Evolutionary conservation across 352 stramenopile genomes (phyloP).

Genomic region (Phytophthora tentaculata): DNA sequence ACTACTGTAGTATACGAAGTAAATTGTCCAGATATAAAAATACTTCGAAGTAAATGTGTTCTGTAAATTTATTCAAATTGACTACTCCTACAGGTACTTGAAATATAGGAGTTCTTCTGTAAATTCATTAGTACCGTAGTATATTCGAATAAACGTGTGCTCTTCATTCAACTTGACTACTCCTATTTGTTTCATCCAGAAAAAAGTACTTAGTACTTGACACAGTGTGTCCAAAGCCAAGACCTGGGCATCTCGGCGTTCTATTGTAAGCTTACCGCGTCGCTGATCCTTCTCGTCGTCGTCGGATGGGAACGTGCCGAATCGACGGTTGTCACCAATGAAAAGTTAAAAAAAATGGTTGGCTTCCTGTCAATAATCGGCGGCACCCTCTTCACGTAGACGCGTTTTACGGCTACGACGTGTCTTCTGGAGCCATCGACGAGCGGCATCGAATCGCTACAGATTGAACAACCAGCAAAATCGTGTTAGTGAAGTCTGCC

Average conservation of each 20-base stretch:
- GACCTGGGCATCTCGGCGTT: conserved; percentile 42
- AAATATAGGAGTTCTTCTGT: too few species aligned
- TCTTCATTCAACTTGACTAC: too few species aligned
- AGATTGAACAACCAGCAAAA: background rate
- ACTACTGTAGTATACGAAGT: too few species aligned
- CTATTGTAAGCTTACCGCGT: conserved; percentile 39
- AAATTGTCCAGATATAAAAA: too few species aligned
- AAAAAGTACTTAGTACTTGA: too few species aligned
- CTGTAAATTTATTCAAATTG: too few species aligned
- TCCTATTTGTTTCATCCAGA: too few species aligned
- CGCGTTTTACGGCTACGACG: conserved; percentile 51
- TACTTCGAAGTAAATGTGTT: too few species aligned
- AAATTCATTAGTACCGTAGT: too few species aligned
- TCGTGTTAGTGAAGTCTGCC: too few species aligned
- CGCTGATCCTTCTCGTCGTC: conserved; percentile 39
- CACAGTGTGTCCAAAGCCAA: conserved; percentile 65
- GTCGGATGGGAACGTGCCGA: conserved; percentile 50
- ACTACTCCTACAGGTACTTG: too few species aligned
- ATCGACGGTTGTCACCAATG: conserved; percentile 16
- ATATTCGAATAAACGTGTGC: too few species aligned
- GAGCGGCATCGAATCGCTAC: background rate
- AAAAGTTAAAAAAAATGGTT: conserved; percentile 19
- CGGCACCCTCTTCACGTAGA: conserved; percentile 50
- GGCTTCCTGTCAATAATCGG: conserved; percentile 34
- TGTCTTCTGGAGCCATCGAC: conserved; percentile 52